These are phyloP conservation scores for Onygenales sp. DNA, from an alignment of 2,329 filamentous ascomycete species.

Conservation along the genomic window DNA sequence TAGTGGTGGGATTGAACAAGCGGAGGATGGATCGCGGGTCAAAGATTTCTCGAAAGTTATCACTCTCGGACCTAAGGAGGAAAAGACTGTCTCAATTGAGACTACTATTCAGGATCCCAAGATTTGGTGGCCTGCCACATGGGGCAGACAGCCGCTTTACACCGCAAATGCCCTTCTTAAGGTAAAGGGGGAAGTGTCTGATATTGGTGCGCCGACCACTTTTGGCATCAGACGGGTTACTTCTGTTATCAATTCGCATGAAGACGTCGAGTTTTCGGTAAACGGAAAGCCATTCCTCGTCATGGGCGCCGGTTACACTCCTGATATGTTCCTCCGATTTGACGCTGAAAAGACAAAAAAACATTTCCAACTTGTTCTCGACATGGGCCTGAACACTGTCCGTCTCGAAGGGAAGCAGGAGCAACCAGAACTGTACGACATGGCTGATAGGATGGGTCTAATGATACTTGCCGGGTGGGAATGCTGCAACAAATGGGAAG, in stretches of 20 bases:
- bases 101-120: slow-evolving; percentile 34
- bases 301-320: slow-evolving; percentile 50
- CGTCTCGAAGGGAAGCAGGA: slow-evolving; percentile 57
- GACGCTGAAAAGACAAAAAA: slow-evolving; percentile 37
- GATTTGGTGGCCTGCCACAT: slow-evolving; percentile 54
- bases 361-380: slow-evolving; percentile 46
- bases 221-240: slow-evolving; percentile 50
- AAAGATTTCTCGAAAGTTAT: slow-evolving; percentile 23
- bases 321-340: slow-evolving; percentile 55
- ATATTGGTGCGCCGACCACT: slow-evolving; percentile 21
- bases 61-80: slow-evolving; percentile 29
- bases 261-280: slow-evolving; percentile 48
- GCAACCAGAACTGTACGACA: slow-evolving; percentile 50
- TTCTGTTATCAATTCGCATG: slow-evolving; percentile 40
- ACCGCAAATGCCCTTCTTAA: slow-evolving; percentile 22
- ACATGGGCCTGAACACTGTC: slow-evolving; percentile 55
- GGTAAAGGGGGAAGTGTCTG: slow-evolving; percentile 20
- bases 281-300: slow-evolving; percentile 53
- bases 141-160: slow-evolving; percentile 50
- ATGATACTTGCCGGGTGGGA: slow-evolving; percentile 58
- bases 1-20: slow-evolving; percentile 13
- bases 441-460: slow-evolving; percentile 50
- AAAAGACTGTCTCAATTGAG: slow-evolving; percentile 30
- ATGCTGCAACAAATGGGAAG: slow-evolving; percentile 61
- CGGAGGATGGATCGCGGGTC: slow-evolving; percentile 7